Conservation (phyloP, 768 basidiomycete species). For the Harrya chromipes region DNA sequence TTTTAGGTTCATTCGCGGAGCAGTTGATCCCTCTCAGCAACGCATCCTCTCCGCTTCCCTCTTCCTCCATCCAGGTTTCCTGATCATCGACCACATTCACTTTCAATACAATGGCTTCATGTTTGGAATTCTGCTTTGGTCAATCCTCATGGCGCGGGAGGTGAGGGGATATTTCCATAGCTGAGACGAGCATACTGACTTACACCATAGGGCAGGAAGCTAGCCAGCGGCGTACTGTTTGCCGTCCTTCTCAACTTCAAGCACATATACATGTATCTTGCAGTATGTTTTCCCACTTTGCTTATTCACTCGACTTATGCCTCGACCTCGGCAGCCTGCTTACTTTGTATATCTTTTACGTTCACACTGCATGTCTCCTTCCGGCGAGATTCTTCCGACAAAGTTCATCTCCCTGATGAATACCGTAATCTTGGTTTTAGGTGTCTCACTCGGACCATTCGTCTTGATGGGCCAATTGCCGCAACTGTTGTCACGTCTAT, state of each 20-base stretch:
- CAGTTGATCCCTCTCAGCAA: conserved; percentile 63
- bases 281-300: conserved; percentile 46
- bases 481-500: conserved; percentile 82
- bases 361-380: conserved; percentile 78
- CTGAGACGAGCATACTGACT: conserved; percentile 3
- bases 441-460: conserved; percentile 88
- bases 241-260: conserved; percentile 94
- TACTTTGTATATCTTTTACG: conserved; percentile 92
- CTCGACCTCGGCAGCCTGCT: conserved; percentile 57
- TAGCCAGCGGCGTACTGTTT: conserved; percentile 81
- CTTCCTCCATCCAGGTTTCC: conserved; percentile 89
- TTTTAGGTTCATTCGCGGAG: conserved; percentile 58
- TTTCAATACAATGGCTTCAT: conserved; percentile 99
- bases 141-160: conserved; percentile 82
- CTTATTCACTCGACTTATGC: conserved; percentile 1
- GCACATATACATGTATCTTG: conserved; percentile 96
- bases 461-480: conserved; percentile 79
- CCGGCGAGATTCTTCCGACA: conserved; percentile 59
- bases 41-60: conserved; percentile 81
- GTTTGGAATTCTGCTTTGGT: conserved; percentile 92
- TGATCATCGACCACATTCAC: conserved; percentile 96
- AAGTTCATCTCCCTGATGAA: conserved; percentile 78
- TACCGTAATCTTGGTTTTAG: conserved; percentile 74
- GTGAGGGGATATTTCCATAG: conserved; percentile 40
- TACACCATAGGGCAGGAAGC: conserved; percentile 68